A percentile compares a stretch with the other conserved stretches of the same genome.
These are phyloP conservation scores for Trametes maxima DNA, from an alignment of 768 basidiomycete species.

Conservation along the genomic window DNA sequence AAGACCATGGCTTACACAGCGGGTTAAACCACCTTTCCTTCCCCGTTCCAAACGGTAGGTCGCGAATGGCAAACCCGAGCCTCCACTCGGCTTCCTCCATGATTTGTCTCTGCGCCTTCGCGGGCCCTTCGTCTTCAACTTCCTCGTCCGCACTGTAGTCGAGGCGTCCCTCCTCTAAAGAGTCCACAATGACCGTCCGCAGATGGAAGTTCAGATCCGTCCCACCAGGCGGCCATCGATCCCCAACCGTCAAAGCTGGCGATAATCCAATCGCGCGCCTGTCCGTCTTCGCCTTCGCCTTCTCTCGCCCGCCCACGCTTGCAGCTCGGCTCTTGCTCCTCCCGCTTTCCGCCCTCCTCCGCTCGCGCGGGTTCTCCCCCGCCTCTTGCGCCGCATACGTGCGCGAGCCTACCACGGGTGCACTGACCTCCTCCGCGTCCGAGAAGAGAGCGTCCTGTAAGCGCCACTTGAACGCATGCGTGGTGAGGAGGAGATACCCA, in stretches of 20 bases:
- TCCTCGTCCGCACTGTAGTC: neutral
- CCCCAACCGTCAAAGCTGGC: conserved; percentile 67
- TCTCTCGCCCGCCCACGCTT: neutral
- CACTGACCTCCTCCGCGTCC: conserved; percentile 54
- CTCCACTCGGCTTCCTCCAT: conserved; percentile 70
- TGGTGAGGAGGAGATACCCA: conserved; percentile 74
- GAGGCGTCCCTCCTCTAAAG: conserved; percentile 47
- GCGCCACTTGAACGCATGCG: conserved; percentile 71
- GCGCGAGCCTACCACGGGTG: conserved; percentile 15
- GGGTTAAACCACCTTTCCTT: conserved; percentile 83
- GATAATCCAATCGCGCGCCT: conserved; percentile 72
- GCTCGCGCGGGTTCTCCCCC: conserved; percentile 5
- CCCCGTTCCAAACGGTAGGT: conserved; percentile 63
- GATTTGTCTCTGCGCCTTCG: conserved; percentile 24
- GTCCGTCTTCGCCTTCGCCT: conserved; percentile 24
- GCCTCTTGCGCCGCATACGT: conserved; percentile 17
- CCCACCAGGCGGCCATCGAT: conserved; percentile 86
- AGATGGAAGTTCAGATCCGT: conserved; percentile 83
- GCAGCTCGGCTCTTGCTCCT: neutral
- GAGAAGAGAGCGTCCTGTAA: conserved; percentile 77
- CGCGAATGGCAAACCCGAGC: conserved; percentile 83
- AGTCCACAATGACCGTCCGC: conserved; percentile 83
- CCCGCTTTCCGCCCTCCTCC: conserved; percentile 1
- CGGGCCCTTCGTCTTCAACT: neutral
- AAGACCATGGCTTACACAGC: conserved; percentile 53